Percentiles rank a stretch among this genome's conserved stretches.
phyloP scores from a whole-genome alignment of 2,329 filamentous ascomycete species.

The Aspergillus brunneoviolaceus region DNA sequence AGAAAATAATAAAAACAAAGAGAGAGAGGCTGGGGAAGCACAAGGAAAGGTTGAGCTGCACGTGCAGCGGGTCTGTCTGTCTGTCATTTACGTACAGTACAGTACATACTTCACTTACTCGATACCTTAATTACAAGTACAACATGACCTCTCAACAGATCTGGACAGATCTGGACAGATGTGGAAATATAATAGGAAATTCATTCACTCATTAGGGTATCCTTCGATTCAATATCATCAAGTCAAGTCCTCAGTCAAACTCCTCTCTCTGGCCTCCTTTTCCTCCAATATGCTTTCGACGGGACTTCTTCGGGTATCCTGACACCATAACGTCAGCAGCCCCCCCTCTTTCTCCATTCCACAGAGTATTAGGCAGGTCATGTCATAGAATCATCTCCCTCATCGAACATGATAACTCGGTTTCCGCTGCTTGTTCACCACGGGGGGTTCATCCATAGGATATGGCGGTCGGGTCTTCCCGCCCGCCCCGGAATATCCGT shows the following conservation, averaged over 20 bases:
- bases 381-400: slow-evolving; percentile 17
- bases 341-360: neutral
- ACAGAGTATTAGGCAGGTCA: slow-evolving; percentile 2
- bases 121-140: too few relatives aligned
- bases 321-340: neutral
- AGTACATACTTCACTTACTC: too few relatives aligned
- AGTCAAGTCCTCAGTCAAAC: neutral
- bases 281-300: neutral
- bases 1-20: neutral
- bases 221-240: slow-evolving; percentile 7
- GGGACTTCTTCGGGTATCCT: neutral
- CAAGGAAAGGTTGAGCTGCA: neutral
- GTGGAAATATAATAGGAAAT: neutral
- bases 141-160: too few relatives aligned
- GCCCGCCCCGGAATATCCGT: slow-evolving; percentile 14
- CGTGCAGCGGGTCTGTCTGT: neutral
- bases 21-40: neutral
- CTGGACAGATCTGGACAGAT: too few relatives aligned
- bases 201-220: slow-evolving; percentile 7
- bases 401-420: slow-evolving; percentile 65
- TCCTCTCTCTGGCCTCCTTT: neutral
- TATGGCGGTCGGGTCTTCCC: slow-evolving; percentile 62
- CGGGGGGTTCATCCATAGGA: slow-evolving; percentile 74
- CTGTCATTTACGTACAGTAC: too few relatives aligned
- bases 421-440: slow-evolving; percentile 82